Conservation (phyloP, 345 rosid genomes). For the Eutrema heterophyllum region DNA sequence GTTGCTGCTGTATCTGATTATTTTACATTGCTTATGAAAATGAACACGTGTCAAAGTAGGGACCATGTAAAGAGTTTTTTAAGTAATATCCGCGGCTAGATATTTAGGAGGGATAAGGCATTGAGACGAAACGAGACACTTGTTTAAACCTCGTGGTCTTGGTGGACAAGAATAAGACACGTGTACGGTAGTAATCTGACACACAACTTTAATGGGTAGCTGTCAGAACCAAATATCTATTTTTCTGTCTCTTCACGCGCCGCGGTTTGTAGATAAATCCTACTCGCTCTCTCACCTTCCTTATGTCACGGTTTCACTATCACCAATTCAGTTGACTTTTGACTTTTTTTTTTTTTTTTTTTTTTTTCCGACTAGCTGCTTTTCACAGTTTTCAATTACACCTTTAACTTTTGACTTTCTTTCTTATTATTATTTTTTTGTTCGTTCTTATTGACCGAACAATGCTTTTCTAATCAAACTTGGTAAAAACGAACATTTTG, state of each 20-base stretch:
- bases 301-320: background rate
- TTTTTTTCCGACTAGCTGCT: background rate
- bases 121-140: constrained; percentile 10
- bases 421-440: background rate
- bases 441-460: no score
- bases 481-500: no score
- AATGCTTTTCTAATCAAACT: background rate
- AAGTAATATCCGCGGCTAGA: constrained; percentile 13
- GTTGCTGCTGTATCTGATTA: background rate
- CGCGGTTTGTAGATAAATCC: background rate
- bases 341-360: background rate
- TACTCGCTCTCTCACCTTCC: constrained; percentile 9
- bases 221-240: constrained; percentile 18
- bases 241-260: constrained; percentile 16
- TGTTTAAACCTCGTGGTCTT: constrained; percentile 9
- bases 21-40: no score
- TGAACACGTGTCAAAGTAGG: constrained; percentile 3
- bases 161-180: constrained; percentile 23
- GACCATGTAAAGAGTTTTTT: background rate
- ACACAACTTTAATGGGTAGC: background rate
- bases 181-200: constrained; percentile 26
- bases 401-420: background rate
- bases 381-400: no score
- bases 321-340: background rate
- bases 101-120: constrained; percentile 23